Evolutionary conservation across 176 grass and related monocot genomes (phyloP).

Genomic region (Puya raimondii): DNA sequence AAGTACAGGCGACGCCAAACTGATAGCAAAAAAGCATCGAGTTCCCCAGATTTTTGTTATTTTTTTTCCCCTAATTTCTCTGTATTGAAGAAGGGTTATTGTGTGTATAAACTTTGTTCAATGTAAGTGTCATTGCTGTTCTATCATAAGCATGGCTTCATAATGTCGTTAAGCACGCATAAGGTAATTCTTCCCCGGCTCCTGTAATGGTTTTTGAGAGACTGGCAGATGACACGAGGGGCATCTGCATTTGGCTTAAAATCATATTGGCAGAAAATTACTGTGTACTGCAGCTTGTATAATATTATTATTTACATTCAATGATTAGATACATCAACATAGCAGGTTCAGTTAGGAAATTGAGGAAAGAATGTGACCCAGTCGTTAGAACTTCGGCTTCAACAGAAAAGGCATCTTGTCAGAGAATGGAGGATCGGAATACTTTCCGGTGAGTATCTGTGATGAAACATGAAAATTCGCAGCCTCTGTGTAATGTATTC

Average conservation of each 20-base stretch:
- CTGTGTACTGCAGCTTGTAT: constrained; percentile 17
- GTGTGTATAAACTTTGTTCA: too few species aligned
- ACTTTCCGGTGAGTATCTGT: constrained; percentile 82
- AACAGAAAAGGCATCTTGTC: constrained; percentile 85
- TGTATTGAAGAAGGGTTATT: too few species aligned
- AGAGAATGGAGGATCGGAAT: constrained; percentile 66
- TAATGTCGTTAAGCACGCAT: too few species aligned
- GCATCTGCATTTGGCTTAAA: too few species aligned
- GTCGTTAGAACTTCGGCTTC: constrained; percentile 59
- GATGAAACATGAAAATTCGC: constrained; percentile 72
- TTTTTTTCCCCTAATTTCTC: too few species aligned
- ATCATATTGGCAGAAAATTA: too few species aligned
- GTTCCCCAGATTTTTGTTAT: background rate
- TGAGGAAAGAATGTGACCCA: constrained; percentile 11
- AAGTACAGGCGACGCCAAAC: background rate
- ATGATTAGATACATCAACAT: constrained; percentile 18
- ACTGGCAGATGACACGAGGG: too few species aligned
- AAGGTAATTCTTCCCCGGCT: too few species aligned
- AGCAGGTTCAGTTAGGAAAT: constrained; percentile 8
- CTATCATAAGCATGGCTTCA: too few species aligned
- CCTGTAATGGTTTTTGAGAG: too few species aligned
- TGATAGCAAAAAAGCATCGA: background rate
- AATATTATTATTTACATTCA: constrained; percentile 42
- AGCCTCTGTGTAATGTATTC: constrained; percentile 88
- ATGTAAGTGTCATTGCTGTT: too few species aligned